Conservation (phyloP, 2,329 filamentous ascomycete species). For the Cercospora sesami region DNA sequence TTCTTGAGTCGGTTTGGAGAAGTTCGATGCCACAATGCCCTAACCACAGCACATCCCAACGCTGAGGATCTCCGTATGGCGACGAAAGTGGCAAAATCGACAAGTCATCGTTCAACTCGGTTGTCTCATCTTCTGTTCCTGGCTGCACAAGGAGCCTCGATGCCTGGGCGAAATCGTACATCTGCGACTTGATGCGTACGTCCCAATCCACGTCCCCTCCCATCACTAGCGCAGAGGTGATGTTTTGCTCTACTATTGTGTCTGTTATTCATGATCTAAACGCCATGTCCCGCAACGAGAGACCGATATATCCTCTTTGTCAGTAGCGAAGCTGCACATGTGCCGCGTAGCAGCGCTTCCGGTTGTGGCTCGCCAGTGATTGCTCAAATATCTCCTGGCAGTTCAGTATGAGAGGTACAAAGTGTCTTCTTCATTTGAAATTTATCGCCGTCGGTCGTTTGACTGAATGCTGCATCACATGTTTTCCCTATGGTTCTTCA, state of each 20-base stretch:
- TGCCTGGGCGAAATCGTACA: conserved; percentile 41
- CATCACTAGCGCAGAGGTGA: conserved; percentile 45
- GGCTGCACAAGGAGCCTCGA: conserved; percentile 42
- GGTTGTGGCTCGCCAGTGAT: background rate
- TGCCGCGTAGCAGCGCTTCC: background rate
- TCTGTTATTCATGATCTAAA: background rate
- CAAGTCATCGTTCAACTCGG: conserved; percentile 18
- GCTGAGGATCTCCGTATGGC: conserved; percentile 43
- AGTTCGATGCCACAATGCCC: conserved; percentile 35
- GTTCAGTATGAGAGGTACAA: background rate
- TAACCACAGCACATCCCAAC: conserved; percentile 42
- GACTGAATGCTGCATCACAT: background rate
- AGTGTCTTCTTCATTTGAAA: background rate
- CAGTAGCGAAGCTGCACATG: background rate
- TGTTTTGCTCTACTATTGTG: conserved; percentile 40
- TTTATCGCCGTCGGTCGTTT: background rate
- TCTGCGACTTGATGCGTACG: conserved; percentile 45
- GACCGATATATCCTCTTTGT: background rate
- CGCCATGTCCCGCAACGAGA: background rate
- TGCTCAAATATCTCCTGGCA: background rate
- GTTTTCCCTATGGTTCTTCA: background rate
- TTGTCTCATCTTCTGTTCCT: conserved; percentile 17
- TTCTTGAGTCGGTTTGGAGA: conserved; percentile 2
- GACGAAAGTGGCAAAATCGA: conserved; percentile 28
- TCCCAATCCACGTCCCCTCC: conserved; percentile 52